These are phyloP conservation scores for Alternaria sp. DNA, from an alignment of 2,329 filamentous ascomycete genomes.

Conservation along the genomic window DNA sequence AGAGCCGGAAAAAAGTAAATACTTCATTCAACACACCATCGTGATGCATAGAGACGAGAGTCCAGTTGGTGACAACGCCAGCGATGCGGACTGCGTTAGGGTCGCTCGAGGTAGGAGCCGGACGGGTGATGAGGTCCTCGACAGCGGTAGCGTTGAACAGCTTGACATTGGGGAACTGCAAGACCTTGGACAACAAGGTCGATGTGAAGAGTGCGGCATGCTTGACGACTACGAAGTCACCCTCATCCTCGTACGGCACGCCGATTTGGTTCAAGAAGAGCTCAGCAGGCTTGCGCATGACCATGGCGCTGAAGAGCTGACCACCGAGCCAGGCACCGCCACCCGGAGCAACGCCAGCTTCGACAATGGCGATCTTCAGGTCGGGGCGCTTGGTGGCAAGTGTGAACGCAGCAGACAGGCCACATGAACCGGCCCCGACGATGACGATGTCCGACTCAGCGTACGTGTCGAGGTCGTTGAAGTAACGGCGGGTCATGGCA, in stretches of 20 bases:
- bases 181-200: conserved; percentile 82
- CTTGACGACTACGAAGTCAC: conserved; percentile 89
- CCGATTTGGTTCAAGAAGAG: conserved; percentile 82
- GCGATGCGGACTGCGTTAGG: conserved; percentile 73
- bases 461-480: conserved; percentile 84
- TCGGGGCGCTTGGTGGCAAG: conserved; percentile 85
- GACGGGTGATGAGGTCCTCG: conserved; percentile 89
- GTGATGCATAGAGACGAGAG: conserved; percentile 75
- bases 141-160: conserved; percentile 95
- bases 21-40: conserved; percentile 28
- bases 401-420: conserved; percentile 83
- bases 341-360: conserved; percentile 82
- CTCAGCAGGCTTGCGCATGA: conserved; percentile 92
- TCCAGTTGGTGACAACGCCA: conserved; percentile 96
- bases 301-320: conserved; percentile 94
- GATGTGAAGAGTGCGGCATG: conserved; percentile 92
- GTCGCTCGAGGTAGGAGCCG: conserved; percentile 52
- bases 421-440: conserved; percentile 87
- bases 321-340: conserved; percentile 93
- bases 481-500: conserved; percentile 94
- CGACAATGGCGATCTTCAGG: conserved; percentile 89
- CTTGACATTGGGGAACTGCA: conserved; percentile 89
- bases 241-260: conserved; percentile 87
- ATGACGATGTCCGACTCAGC: conserved; percentile 95
- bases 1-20: background rate